Evolutionary conservation across 257 asterid genomes (phyloP), one percentile per base, ranked within the genome.

Genomic region (Forsythia suspensa): DNA sequence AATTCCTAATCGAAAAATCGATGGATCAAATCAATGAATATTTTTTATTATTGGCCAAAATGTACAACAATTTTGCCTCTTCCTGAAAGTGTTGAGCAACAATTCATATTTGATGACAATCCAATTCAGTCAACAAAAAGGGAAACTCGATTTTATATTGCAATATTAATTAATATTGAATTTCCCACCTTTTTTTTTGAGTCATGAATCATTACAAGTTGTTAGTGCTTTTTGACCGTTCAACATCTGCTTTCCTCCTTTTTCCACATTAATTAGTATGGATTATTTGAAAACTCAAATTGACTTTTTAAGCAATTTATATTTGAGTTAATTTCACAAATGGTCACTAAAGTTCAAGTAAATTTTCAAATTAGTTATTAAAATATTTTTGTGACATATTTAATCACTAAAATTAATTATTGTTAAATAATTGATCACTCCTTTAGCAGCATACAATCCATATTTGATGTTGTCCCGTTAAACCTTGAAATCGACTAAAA

Each of bases 141-240:
- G 48, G 73, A 5, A 52, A 73, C 79, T 59, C 24, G 72, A 85
- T 79, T 74, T 72, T 68, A 79, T 76, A 76, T 44, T 68, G 39
- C 75, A 39, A 72, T 72, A 29, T 73, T 51, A 51, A 37, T 65
- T 66, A 66, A 79, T 65, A 76, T 75, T 52, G 34, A 77, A 80
- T 51, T 55, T 16, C 65, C 65, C 29, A 18, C 65, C 8, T 5
- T 55, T n/a, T 29, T 24, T 55, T 55, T 8, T 20, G 65, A n/a
- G 24, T 55, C 65, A n/a, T n/a, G 65, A 18, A 18, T 55, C 65
- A 55, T 55, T 55, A 55, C 29, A 55, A 13, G 70, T 51, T 69
- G 40, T 66, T 61, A 66, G 80, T 78, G 69, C 87, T 24, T 85
- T 87, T 87, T 87, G 89, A 85, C 91, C 91, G 82, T 85, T 85